A percentile compares a stretch with the other conserved stretches of the same genome.
phyloP scores from a whole-genome alignment of 2,329 filamentous ascomycete genomes.

The Phaeophleospora eucalypticola region DNA sequence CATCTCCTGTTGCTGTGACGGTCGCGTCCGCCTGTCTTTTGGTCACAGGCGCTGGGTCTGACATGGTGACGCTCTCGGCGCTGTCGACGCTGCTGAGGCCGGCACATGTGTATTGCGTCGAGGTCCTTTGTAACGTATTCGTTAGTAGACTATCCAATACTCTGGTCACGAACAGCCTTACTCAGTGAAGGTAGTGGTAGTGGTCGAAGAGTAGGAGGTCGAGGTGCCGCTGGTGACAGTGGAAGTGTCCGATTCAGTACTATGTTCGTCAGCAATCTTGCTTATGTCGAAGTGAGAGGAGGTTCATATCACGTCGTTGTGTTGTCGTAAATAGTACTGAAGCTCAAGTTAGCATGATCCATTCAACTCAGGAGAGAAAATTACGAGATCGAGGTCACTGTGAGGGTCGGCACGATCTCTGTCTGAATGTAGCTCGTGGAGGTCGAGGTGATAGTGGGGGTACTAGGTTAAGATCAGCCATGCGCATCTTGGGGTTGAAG shows the following conservation, averaged over 20 bases:
- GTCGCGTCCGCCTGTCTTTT: not conserved
- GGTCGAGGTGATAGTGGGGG: not conserved
- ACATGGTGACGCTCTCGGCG: not conserved
- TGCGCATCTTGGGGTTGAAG: not conserved
- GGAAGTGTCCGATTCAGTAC: conserved; percentile 1
- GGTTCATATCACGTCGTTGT: too few relatives aligned
- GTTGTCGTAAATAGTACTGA: too few relatives aligned
- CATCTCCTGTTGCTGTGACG: not conserved
- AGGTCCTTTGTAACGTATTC: not conserved
- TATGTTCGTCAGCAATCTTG: not conserved
- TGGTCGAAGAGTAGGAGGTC: not conserved
- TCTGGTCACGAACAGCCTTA: not conserved
- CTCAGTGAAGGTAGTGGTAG: not conserved
- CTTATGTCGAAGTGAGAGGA: conserved; percentile 8
- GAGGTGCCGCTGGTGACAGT: not conserved
- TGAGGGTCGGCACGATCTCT: not conserved
- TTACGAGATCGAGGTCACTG: not conserved
- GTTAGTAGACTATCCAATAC: not conserved
- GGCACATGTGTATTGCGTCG: not conserved
- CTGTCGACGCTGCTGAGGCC: too few relatives aligned
- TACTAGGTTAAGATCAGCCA: too few relatives aligned
- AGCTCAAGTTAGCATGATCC: too few relatives aligned
- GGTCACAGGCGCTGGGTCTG: too few relatives aligned
- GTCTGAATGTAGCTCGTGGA: not conserved
- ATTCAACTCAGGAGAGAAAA: not conserved